Evolutionary conservation across 2,329 filamentous ascomycete genomes (phyloP), one percentile per base, ranked within the genome.

Genomic region (Ophiostoma tasmaniense): DNA sequence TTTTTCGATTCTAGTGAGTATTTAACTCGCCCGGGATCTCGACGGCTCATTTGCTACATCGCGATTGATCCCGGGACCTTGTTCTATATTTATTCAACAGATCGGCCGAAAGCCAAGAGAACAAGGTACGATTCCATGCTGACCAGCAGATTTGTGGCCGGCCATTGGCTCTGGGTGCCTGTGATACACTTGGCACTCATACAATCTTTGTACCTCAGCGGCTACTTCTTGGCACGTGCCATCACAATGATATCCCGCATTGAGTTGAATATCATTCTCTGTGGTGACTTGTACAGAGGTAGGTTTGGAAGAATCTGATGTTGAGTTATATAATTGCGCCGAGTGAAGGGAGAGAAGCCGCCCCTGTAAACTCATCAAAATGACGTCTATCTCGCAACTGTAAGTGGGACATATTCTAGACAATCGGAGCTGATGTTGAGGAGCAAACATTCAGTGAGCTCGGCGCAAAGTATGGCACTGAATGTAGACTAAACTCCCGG

Each of bases 71-170:
- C 10, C 50, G 50, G 50, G 50, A 55, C 17, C 50, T 17, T 55
- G 50, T 55, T 55, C 50, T 55, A 55, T 55, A 55, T 55, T 55
- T 55, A 55, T 55, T 55, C 50, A 25, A 55, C 50, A 25, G 50
- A 55, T 55, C 50, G 50, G 22, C 50, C 8, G 22, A 55, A 55
- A 25, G n/a, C 50, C 50, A 25, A 55, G 50, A 55, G 22, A 28
- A 25, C n/a, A 55, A 55, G 50, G 50, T 13, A 25, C 22, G n/a
- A 28, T 28, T 14, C n/a, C 50, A 55, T 55, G 50, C 50, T 55
- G 50, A 25, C 50, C 50, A 55, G 22, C 7, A 14, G 50, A 55
- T 13, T 55, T 28, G 50, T 22, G 11, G 25, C 17, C n/a, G 22
- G 1, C 22, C 50, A 55, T 55, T 55, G 50, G 50, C 50, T 55